These are phyloP conservation scores for Xylaria palmicola DNA, from an alignment of 495 filamentous ascomycete genomes.

Conservation along the genomic window DNA sequence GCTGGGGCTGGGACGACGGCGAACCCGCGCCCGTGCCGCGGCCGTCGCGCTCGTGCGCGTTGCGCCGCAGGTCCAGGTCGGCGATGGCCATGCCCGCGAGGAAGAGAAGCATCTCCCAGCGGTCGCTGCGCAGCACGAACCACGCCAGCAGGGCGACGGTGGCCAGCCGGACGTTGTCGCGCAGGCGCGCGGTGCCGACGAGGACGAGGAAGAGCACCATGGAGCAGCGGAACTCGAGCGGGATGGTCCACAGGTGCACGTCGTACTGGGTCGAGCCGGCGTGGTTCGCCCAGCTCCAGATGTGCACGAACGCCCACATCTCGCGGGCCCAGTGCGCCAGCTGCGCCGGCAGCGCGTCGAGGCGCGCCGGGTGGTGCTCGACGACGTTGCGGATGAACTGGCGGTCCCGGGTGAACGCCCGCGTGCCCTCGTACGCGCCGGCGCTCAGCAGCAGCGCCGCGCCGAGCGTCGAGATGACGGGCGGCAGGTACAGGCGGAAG, in stretches of 20 bases:
- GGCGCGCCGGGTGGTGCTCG: constrained; percentile 37
- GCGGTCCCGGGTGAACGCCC: constrained; percentile 37
- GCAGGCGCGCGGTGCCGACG: constrained; percentile 43
- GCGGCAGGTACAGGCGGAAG: constrained; percentile 66
- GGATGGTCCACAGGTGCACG: constrained; percentile 72
- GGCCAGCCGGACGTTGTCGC: constrained; percentile 23
- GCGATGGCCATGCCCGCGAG: constrained; percentile 40
- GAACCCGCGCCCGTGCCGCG: constrained; percentile 6
- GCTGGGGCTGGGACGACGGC: constrained; percentile 17
- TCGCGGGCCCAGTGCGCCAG: constrained; percentile 33
- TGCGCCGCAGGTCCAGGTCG: constrained; percentile 37
- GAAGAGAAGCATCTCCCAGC: constrained; percentile 48
- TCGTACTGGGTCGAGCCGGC: constrained; percentile 56
- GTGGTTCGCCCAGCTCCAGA: constrained; percentile 41
- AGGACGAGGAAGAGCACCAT: constrained; percentile 63
- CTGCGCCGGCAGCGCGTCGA: constrained; percentile 26
- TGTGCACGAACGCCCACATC: constrained; percentile 39
- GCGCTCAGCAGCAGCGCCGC: constrained; percentile 57
- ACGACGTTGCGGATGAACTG: constrained; percentile 39
- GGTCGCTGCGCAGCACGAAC: constrained; percentile 32
- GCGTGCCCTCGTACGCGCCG: constrained; percentile 48
- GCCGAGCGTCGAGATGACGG: constrained; percentile 56
- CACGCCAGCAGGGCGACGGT: constrained; percentile 27
- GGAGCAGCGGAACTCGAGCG: constrained; percentile 65
- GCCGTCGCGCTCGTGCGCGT: constrained; percentile 21